phyloP scores from a whole-genome alignment of 768 basidiomycete genomes.

The Mycena maculata region DNA sequence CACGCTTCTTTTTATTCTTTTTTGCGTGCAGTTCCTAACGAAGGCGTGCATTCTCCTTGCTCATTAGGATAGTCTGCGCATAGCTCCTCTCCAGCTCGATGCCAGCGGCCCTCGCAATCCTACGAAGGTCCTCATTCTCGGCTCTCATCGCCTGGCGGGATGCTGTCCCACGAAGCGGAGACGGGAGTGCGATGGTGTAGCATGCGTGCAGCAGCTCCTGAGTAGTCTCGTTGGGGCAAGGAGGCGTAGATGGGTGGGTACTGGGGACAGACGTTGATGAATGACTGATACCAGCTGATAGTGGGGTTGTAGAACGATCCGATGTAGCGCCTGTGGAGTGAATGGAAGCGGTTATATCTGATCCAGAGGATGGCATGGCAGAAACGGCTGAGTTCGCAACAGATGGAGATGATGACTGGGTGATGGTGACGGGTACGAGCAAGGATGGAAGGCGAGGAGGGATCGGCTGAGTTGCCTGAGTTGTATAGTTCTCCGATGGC shows the following conservation, averaged over 20 bases:
- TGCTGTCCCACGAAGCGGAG: slow-evolving; percentile 4
- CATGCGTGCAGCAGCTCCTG: background rate
- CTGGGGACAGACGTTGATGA: background rate
- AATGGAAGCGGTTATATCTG: too few relatives aligned
- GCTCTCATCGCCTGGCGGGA: background rate
- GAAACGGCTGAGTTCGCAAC: too few relatives aligned
- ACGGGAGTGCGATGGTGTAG: slow-evolving; percentile 4
- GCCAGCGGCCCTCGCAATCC: background rate
- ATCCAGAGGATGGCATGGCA: too few relatives aligned
- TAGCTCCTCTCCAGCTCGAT: slow-evolving; percentile 6
- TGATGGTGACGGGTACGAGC: background rate
- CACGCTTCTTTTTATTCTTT: slow-evolving; percentile 1
- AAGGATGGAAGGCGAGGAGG: slow-evolving; percentile 4
- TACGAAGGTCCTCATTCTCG: slow-evolving; percentile 3
- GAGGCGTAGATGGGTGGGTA: background rate
- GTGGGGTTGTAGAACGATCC: too few relatives aligned
- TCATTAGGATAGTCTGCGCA: background rate
- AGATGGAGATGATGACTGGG: too few relatives aligned
- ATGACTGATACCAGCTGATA: background rate
- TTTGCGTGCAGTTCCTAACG: background rate
- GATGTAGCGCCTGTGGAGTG: too few relatives aligned
- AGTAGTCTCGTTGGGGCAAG: background rate
- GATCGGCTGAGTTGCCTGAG: slow-evolving; percentile 1
- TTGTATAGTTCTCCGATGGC: background rate
- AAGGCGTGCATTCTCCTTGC: too few relatives aligned